Base-by-base conservation (phyloP, 2,329 filamentous ascomycete species). In the Monilinia polystroma region DNA sequence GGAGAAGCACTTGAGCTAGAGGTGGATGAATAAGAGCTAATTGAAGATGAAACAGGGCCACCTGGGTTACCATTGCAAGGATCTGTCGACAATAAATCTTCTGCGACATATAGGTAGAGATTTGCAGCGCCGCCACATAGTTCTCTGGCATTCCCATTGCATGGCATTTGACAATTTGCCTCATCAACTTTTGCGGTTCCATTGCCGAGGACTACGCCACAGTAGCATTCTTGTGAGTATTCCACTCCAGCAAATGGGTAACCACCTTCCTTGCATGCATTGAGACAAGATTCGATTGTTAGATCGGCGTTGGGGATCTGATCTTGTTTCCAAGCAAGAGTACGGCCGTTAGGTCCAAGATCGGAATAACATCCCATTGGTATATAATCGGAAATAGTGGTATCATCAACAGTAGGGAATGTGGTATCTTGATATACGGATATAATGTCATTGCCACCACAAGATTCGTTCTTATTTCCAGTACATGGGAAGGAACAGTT, bases 1-100 rank as follows among this genome's bases (percentile, higher is more conserved):
- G 57, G 20, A 7, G 65, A 69, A 47, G 65, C 43, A 49, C 43
- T 62, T 45, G 54, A 16, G 11, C 49, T 60, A 2, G 63, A 64
- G 41, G 38, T 47, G n/a, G 52, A 56, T 11, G 66, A 62, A 51
- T n/a, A 23, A 49, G 43, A 35, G 18, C 26, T 49, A 2, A 26
- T 23, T 2, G 68, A 68, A 68, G 74, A 68, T 57, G 56, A 63
- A 6, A 32, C 16, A 23, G 45, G 12, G 18, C n/a, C 23, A 32
- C 63, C 63, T 58, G 58, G 45, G 38, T 63, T 66, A 55, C 67
- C 68, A 35, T 63, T 55, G 72, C 83, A 85, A 52, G 83, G 83
- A 76, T 85, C 77, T 16, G 81, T 76, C 64, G 81, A 84, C 73
- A 80, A 75, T 43, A 86, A 76, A 64, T 84, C 81, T 63, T 77